Percentiles rank a stretch among this genome's conserved stretches.
Conservation (phyloP, 345 rosid genomes). For the Salix koriyanagi region DNA sequence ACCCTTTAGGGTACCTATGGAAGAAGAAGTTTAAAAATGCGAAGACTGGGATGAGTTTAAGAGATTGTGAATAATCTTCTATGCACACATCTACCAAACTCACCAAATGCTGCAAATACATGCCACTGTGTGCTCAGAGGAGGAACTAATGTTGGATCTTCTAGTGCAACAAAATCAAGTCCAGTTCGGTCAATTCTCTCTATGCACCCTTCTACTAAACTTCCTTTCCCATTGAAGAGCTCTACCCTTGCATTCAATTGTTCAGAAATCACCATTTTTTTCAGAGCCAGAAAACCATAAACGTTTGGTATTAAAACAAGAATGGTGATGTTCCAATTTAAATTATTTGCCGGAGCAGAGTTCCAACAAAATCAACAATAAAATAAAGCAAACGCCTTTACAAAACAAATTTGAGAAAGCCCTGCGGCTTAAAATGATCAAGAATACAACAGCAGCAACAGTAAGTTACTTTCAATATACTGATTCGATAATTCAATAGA, state of each 20-base stretch:
- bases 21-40: slow-evolving; percentile 10
- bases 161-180: slow-evolving; percentile 59
- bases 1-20: slow-evolving; percentile 75
- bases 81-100: slow-evolving; percentile 10
- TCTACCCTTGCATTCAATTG: slow-evolving; percentile 58
- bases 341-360: neutral
- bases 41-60: neutral
- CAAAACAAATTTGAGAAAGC: neutral
- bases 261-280: neutral
- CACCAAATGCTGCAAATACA: slow-evolving; percentile 88
- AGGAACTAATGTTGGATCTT: slow-evolving; percentile 46
- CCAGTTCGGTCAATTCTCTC: slow-evolving; percentile 55
- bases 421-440: neutral
- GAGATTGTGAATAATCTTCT: neutral
- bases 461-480: neutral
- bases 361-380: neutral
- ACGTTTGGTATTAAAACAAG: neutral
- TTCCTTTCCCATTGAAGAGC: slow-evolving; percentile 93
- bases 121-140: slow-evolving; percentile 66
- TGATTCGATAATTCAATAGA: neutral
- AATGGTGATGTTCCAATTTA: neutral
- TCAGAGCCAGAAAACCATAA: neutral
- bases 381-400: neutral
- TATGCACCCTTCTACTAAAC: slow-evolving; percentile 61
- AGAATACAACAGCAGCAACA: neutral